Evolutionary conservation across 2,329 filamentous ascomycete genomes (phyloP).

Genomic region (Ceratocystis papillata): DNA sequence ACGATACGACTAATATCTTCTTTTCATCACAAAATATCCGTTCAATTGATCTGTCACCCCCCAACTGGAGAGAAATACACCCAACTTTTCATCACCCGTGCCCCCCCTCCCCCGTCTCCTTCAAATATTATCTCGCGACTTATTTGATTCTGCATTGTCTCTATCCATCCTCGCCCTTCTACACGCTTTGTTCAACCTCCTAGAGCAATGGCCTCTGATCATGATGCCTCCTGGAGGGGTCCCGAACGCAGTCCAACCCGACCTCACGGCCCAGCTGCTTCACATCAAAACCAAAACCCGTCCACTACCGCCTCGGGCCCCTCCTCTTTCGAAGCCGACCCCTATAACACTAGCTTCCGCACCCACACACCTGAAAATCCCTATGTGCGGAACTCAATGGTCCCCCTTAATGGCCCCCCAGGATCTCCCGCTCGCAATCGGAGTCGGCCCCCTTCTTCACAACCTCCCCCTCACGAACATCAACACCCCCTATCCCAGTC

Average conservation of each 20-base stretch:
- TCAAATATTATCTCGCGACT: not conserved
- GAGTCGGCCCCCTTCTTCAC: conserved; percentile 19
- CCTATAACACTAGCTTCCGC: conserved; percentile 16
- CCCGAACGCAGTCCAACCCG: conserved; percentile 23
- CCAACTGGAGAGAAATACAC: not conserved
- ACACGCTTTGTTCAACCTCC: not conserved
- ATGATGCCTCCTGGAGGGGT: conserved; percentile 23
- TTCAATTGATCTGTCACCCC: not conserved
- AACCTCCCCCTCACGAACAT: conserved; percentile 9
- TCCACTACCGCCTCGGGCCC: conserved; percentile 13
- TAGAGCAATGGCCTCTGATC: conserved; percentile 22
- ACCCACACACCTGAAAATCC: conserved; percentile 22
- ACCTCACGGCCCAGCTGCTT: conserved; percentile 11
- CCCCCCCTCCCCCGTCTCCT: no score
- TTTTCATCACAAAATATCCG: not conserved
- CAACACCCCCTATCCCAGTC: conserved; percentile 18
- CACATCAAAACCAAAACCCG: not conserved
- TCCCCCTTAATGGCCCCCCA: conserved; percentile 14
- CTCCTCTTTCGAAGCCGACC: conserved; percentile 20
- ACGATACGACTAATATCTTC: not conserved
- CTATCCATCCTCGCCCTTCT: not conserved
- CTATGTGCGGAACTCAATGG: conserved; percentile 17
- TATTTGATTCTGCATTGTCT: not conserved
- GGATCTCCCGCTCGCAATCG: conserved; percentile 22
- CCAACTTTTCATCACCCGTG: not conserved